Base-by-base conservation (phyloP, 768 basidiomycete genomes). In the Hygrocybe punicea region DNA sequence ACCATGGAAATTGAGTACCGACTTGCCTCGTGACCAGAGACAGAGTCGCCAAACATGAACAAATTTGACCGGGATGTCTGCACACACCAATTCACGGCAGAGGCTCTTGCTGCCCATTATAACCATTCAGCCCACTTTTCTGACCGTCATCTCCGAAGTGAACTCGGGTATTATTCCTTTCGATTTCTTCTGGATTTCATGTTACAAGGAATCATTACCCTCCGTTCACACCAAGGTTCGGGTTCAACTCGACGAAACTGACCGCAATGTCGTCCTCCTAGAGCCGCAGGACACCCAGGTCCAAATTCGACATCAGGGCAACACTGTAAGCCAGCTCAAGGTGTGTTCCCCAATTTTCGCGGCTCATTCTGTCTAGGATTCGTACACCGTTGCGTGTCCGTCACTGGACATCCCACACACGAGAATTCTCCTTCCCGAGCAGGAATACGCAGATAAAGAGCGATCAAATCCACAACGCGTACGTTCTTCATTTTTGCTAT, bases 131-230 rank as follows among this genome's bases (percentile, higher is more conserved):
- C 82, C 81, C 17, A 82, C 84, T 39, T 84, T 87, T 59, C 66
- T 76, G 4, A 67, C 76, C 37, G 82, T 89, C 1, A 73, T 89
- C 34, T 74, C 80, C 29, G 89, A 93, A 62, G 83, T 91, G 2
- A 71, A 76, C 16, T 78, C 82, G 36, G 86, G 83, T 0, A 57
- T 81, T 2, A 72, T 87, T 0, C 76, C 81, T 0, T 69, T 66
- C 4, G 89, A 91, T 57, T 78, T 78, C 56, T 81, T 87, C 66
- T 92, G 88, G 88, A 69, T 91, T 2, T 91, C 89, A 3, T 86
- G 84, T 65, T 91, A 91, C 73, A 77, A 80, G 56, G 45, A 68
- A 0, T 76, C 75, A 3, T 72, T 77, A 56, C 69, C 75, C 17
- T 83, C 84, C 7, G 79, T 87, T 1, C 89, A 92, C 64, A 83